Base-by-base conservation (phyloP, 495 filamentous ascomycete species). In the Baudoinia panamericana region DNA sequence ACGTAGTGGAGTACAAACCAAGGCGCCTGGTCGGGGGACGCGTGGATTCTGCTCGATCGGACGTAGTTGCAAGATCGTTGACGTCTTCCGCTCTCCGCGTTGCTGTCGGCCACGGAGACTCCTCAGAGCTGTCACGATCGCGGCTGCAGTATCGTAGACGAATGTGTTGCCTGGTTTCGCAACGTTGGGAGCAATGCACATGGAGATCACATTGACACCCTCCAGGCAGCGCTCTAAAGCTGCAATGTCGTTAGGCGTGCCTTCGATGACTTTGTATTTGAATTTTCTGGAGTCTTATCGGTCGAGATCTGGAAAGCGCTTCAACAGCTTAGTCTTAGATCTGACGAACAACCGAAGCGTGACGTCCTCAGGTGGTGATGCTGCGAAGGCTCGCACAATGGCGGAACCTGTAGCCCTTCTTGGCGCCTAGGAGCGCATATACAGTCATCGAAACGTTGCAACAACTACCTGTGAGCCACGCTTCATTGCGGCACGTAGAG, bases 321-420 rank as follows among this genome's bases (percentile, higher is more conserved):
- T 45, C 23, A 39, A 18, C n/a, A 53, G 50, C 27, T 53, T 53
- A 18, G 27, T 2, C n/a, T 39, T 46, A 10, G 25, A 36, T 4
- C 50, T 40, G 12, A 53, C 35, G 41, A 53, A 50, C 41, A 50
- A 39, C 16, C 43, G 45, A 11, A 53, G 32, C 1, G 21, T 46
- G 13, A 58, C 28, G 36, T 57, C 51, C 15, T 36, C 46, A 1
- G 48, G 49, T 19, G 52, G 53, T 11, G 34, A 17, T 13, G 20
- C 18, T 3, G 46, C 50, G 4, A 58, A 35, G 36, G 18, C 44
- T n/a, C 49, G 38, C 20, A 52, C 30, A 30, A 52, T 48, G 5
- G 49, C 49, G 4, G 49, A 49, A 3, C 49, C 47, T 13, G 57
- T 54, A 1, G 21, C 45, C 26, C 38, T 43, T 24, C 53, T 45